Base-by-base conservation (phyloP, 2,329 filamentous ascomycete species). In the Xylariaceae sp. region DNA sequence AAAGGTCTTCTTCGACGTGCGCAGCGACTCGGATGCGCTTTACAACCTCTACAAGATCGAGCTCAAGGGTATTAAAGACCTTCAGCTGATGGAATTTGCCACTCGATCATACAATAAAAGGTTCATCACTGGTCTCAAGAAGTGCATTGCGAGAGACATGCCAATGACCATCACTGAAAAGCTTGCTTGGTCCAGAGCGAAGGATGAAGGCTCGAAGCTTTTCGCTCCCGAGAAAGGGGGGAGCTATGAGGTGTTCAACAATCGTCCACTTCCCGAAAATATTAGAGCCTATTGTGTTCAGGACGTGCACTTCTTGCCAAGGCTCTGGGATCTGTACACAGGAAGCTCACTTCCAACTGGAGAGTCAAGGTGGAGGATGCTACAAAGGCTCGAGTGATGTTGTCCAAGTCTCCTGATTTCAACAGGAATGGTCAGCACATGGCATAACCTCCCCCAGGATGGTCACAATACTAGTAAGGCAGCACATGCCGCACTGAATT, bases 1-100 rank as follows among this genome's bases (percentile, higher is more conserved):
- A 0, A 82, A 82, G 51, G 71, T 74, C 22, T 70, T 82, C 48
- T 82, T 80, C 53, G 79, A 83, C 48, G 66, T 83, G 14, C 74
- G 77, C 2, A 77, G 75, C 50, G 76, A 81, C 53, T 77, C 79
- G 0, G 74, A 82, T 52, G 77, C 78, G 0, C 59, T 83, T 0
- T 78, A 66, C 54, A 56, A 34, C 36, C 72, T 69, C 25, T 80
- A 63, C 50, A 32, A 55, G 0, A 64, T 83, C 49, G 20, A 45
- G 0, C 53, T 82, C 0, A 46, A 52, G 0, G 71, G 74, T 0
- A 55, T 81, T 8, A 48, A 71, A 3, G 77, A 83, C 52, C 42
- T 83, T 0, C 77, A 83, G 55, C 64, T 83, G 1, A 75, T 82
- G 69, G 76, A 82, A 55, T 53, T 73, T 3, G 76, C 69, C 1